Conservation (phyloP, 371 early-diverging fungal species). For the Chytridium lagenaria region DNA sequence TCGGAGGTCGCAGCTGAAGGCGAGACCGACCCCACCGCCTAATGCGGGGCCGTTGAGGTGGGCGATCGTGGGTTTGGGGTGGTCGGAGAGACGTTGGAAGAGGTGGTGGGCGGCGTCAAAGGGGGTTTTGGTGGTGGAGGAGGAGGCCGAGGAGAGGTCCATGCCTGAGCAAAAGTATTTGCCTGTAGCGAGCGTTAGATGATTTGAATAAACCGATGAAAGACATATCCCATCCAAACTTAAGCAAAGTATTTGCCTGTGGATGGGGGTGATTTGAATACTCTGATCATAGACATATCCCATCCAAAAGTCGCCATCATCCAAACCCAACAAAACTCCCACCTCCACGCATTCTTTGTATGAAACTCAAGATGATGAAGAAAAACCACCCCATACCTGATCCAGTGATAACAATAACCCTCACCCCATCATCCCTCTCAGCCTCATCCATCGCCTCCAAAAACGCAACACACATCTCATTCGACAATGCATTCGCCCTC, state of each 20-base stretch:
- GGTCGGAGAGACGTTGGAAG: conserved; percentile 50
- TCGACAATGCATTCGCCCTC: conserved; percentile 68
- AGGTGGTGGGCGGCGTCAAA: conserved; percentile 47
- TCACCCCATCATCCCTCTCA: conserved; percentile 57
- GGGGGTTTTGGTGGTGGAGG: conserved; percentile 40
- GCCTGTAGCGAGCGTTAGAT: too few species aligned
- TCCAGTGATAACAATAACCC: conserved; percentile 70
- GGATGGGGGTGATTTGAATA: too few species aligned
- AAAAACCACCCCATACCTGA: too few species aligned
- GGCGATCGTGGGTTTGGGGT: conserved; percentile 70
- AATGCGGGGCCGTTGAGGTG: conserved; percentile 74
- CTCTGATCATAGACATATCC: too few species aligned
- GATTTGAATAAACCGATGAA: too few species aligned
- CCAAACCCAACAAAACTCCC: too few species aligned
- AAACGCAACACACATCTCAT: conserved; percentile 59
- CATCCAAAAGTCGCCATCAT: too few species aligned
- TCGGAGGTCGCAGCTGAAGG: conserved; percentile 71
- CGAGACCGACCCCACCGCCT: conserved; percentile 74
- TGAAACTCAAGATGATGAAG: too few species aligned
- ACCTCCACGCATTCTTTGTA: too few species aligned
- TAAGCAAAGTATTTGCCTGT: too few species aligned
- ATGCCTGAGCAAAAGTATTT: conserved; percentile 80
- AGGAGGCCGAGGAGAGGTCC: conserved; percentile 55
- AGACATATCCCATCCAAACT: too few species aligned
- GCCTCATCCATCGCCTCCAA: conserved; percentile 52